Conservation (phyloP, 257 asterid species). For the Datura wrightii region DNA sequence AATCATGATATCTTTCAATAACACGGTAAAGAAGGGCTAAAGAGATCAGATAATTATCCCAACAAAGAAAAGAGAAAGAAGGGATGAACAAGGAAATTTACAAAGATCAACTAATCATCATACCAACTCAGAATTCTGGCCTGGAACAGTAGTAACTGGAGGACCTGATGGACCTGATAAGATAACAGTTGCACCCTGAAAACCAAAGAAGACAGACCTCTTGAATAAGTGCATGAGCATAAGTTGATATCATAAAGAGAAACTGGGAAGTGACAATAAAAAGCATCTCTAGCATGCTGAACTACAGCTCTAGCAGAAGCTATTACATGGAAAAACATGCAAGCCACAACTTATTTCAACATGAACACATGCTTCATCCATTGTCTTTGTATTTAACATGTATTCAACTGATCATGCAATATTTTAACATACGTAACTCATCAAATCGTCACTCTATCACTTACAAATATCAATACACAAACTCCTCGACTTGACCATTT, state of each 20-base stretch:
- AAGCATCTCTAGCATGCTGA: slow-evolving; percentile 18
- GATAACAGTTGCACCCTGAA: slow-evolving; percentile 92
- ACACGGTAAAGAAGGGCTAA: not conserved
- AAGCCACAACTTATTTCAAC: slow-evolving; percentile 22
- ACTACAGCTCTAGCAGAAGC: slow-evolving; percentile 7
- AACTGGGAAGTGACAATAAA: not conserved
- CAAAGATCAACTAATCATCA: slow-evolving; percentile 37
- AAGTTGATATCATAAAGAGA: slow-evolving; percentile 31
- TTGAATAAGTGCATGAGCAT: slow-evolving; percentile 22
- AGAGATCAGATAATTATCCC: not conserved
- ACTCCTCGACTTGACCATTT: not conserved
- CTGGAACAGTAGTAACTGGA: slow-evolving; percentile 82
- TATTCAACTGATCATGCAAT: slow-evolving; percentile 18
- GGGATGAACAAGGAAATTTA: slow-evolving; percentile 9
- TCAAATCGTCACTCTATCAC: not conserved
- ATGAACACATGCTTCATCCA: not conserved
- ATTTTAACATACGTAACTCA: not conserved
- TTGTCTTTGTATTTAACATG: not conserved
- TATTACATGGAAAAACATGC: slow-evolving; percentile 7
- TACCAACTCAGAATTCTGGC: slow-evolving; percentile 93
- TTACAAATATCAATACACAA: not conserved
- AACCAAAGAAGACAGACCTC: slow-evolving; percentile 37
- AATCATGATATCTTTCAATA: slow-evolving; percentile 24
- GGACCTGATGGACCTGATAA: slow-evolving; percentile 94
- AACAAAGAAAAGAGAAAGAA: slow-evolving; percentile 23